phyloP scores from a whole-genome alignment of 164 flowering plant species.

The Taxillus chinensis region DNA sequence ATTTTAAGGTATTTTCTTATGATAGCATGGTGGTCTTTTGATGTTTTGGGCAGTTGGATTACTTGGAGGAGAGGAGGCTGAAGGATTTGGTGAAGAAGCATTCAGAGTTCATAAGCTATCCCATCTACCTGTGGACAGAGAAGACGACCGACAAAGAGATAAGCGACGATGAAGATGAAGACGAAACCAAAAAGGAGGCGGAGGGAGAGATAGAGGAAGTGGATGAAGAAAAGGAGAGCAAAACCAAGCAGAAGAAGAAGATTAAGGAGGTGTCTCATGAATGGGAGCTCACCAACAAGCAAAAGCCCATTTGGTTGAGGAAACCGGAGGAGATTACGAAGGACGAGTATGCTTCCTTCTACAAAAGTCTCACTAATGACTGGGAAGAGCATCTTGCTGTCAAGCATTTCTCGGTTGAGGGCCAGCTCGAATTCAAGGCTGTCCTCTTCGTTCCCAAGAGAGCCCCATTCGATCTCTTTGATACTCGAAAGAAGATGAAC shows the following conservation, averaged over 20 bases:
- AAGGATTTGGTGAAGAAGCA: conserved; percentile 59
- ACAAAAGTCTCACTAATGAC: conserved; percentile 60
- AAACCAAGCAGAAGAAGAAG: conserved; percentile 38
- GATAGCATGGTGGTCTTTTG: too few relatives aligned
- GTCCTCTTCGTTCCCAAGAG: conserved; percentile 46
- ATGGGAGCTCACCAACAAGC: conserved; percentile 45
- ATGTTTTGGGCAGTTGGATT: conserved; percentile 27
- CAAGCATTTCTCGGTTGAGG: conserved; percentile 61
- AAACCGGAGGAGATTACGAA: conserved; percentile 53
- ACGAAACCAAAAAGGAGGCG: conserved; percentile 37
- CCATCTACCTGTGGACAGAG: conserved; percentile 50
- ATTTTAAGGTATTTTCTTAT: too few relatives aligned
- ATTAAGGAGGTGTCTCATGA: conserved; percentile 46
- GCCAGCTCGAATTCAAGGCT: conserved; percentile 56
- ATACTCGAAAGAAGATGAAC: conserved; percentile 51
- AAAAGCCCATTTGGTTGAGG: conserved; percentile 53
- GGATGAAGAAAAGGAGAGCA: conserved; percentile 39
- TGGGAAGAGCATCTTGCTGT: conserved; percentile 56
- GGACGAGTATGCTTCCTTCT: conserved; percentile 55
- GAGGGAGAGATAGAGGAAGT: conserved; percentile 47
- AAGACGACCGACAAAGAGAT: conserved; percentile 53
- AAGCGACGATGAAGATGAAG: conserved; percentile 44
- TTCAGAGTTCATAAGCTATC: conserved; percentile 56
- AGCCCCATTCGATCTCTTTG: conserved; percentile 58
- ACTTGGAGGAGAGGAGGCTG: conserved; percentile 45